Percentiles rank a stretch among this genome's conserved stretches.
These are phyloP conservation scores for Colletotrichum tamarilloi DNA, from an alignment of 2,329 filamentous ascomycete species.

Conservation along the genomic window DNA sequence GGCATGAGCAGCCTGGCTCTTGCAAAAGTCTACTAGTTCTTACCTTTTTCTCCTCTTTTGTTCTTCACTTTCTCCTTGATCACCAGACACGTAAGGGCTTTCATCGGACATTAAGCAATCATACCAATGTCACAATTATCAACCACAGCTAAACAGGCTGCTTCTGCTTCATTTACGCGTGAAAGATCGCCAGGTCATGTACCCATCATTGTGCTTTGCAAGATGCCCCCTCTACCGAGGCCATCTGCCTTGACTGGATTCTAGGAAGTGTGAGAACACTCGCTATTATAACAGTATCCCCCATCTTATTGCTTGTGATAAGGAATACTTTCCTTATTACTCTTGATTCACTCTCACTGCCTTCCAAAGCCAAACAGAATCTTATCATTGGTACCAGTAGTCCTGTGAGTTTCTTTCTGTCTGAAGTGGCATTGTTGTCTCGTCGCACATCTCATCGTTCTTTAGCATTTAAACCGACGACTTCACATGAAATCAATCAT, in stretches of 20 bases:
- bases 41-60: background rate
- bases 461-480: background rate
- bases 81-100: too few species aligned
- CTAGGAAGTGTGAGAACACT: background rate
- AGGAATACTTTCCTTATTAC: background rate
- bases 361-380: background rate
- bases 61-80: background rate
- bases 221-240: background rate
- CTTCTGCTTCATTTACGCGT: too few species aligned
- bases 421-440: background rate
- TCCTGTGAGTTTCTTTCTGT: background rate
- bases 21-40: background rate
- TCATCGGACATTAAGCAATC: too few species aligned
- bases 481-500: background rate
- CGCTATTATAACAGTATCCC: background rate
- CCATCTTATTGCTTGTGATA: background rate
- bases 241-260: background rate
- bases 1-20: background rate
- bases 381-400: background rate
- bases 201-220: background rate
- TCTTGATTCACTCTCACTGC: background rate
- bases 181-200: background rate
- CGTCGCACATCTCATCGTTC: background rate
- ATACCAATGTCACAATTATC: too few species aligned
- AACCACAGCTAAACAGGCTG: too few species aligned